phyloP scores from a whole-genome alignment of 2,329 filamentous ascomycete genomes.

The Epichloe scottii region DNA sequence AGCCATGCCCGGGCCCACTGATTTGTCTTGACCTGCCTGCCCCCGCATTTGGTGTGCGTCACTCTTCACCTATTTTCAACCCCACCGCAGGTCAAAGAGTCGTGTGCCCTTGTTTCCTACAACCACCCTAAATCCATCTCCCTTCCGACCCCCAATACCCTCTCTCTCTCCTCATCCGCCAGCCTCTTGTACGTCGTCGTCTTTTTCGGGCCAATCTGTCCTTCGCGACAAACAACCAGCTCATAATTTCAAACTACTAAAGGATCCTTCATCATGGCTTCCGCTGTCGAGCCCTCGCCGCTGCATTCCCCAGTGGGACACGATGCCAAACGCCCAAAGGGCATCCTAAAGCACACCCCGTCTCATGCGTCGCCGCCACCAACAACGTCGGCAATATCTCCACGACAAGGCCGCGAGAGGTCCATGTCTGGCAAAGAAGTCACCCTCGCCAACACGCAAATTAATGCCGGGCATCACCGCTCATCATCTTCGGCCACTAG shows the following conservation, averaged over 20 bases:
- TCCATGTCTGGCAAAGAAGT: conserved; percentile 66
- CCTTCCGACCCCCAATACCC: background rate
- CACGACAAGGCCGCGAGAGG: conserved; percentile 21
- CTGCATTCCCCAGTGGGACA: conserved; percentile 30
- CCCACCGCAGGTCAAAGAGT: no score
- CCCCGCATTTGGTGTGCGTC: background rate
- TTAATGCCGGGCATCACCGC: conserved; percentile 82
- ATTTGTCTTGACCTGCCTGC: background rate
- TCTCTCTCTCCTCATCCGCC: background rate
- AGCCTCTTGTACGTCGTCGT: background rate
- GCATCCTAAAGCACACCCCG: conserved; percentile 77
- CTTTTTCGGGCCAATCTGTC: background rate
- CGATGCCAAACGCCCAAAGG: conserved; percentile 32
- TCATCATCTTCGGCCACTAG: conserved; percentile 64
- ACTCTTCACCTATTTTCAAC: background rate
- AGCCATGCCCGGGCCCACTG: background rate
- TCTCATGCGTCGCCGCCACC: conserved; percentile 48
- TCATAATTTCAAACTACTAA: background rate
- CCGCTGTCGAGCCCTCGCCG: conserved; percentile 24
- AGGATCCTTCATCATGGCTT: conserved; percentile 22
- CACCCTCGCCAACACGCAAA: conserved; percentile 84
- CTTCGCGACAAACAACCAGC: background rate
- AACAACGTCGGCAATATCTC: conserved; percentile 31
- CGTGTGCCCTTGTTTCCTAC: background rate
- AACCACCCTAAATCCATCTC: no score